These are phyloP conservation scores for Lagenidium sp. DNA, from an alignment of 352 stramenopile genomes.

Conservation along the genomic window DNA sequence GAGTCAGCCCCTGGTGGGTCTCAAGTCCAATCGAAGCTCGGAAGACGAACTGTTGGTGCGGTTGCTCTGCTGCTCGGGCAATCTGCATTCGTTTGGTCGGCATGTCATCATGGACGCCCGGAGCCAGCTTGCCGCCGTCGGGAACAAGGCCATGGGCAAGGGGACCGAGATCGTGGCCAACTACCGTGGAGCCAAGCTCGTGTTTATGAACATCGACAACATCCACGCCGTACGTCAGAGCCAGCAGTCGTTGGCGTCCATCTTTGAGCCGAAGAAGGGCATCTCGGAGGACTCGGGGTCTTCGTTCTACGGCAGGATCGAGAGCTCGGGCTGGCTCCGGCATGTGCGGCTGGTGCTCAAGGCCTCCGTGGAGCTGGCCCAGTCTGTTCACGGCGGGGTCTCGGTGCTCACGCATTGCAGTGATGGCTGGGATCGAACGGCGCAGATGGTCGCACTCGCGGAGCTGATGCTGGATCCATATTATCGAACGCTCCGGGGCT, in stretches of 20 bases:
- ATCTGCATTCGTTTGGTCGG: slow-evolving; percentile 27
- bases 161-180: slow-evolving; percentile 94
- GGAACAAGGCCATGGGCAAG: slow-evolving; percentile 90
- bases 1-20: slow-evolving; percentile 67
- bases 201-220: slow-evolving; percentile 98
- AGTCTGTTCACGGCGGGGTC: slow-evolving; percentile 89
- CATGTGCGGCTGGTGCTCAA: slow-evolving; percentile 93
- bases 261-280: slow-evolving; percentile 71
- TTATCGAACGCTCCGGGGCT: slow-evolving; percentile 96
- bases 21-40: slow-evolving; percentile 65
- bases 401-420: slow-evolving; percentile 98
- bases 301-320: slow-evolving; percentile 86
- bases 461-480: slow-evolving; percentile 97
- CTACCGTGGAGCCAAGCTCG: slow-evolving; percentile 90
- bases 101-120: slow-evolving; percentile 84
- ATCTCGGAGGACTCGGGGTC: slow-evolving; percentile 73
- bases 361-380: slow-evolving; percentile 89
- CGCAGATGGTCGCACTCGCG: slow-evolving; percentile 93
- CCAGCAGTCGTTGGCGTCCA: slow-evolving; percentile 78
- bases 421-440: slow-evolving; percentile 99
- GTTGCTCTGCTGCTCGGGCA: slow-evolving; percentile 55
- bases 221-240: slow-evolving; percentile 96
- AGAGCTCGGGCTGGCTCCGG: slow-evolving; percentile 94
- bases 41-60: slow-evolving; percentile 76
- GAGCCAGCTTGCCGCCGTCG: slow-evolving; percentile 73